Evolutionary conservation across 2,329 filamentous ascomycete genomes (phyloP), one percentile per base, ranked within the genome.

Genomic region (Aspergillus fumigatiaffinis): DNA sequence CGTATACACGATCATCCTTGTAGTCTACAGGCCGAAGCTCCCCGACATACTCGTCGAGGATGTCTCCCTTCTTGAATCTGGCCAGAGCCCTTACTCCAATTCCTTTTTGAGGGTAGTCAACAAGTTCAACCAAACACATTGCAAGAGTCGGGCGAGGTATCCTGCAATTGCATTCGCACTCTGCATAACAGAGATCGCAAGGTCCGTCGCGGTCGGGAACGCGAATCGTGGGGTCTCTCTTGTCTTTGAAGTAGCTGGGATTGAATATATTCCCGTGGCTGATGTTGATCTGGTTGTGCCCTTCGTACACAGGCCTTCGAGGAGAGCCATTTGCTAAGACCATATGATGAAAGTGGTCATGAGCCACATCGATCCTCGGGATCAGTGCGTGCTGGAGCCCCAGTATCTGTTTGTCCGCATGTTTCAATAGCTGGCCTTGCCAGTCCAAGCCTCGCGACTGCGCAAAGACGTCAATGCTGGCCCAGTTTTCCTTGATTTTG

Each of bases 11-110:
- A 28, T 69, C 67, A 0, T 3, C 49, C 3, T 21, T 3, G 12
- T 54, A 56, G 5, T 46, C 25, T 1, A 23, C 1, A 3, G 60
- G 60, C 25, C 51, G 51, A 10, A 70, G 28, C 51, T 66, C 63
- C 3, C 71, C 71, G 3, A 67, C 14, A 35, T 58, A 71, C n/a
- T 68, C 55, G 29, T 58, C 70, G 2, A 72, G 58, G 9, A 67
- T 58, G 6, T 69, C 63, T 2, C 63, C 61, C 14, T 54, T 47
- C 10, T 59, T 57, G 59, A 73, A 66, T 8, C 59, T 61, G 4
- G 60, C 32, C 7, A 75, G 63, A 8, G 66, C 53, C 12, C 72
- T 69, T 8, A 73, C 63, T 1, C 72, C 72, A n/a, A 68, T 58
- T 17, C 71, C 71, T n/a, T 58, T 69, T 1, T 23, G 23, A 8